Evolutionary conservation across 2,329 filamentous ascomycete species (phyloP).

Genomic region (Teratosphaeria nubilosa): DNA sequence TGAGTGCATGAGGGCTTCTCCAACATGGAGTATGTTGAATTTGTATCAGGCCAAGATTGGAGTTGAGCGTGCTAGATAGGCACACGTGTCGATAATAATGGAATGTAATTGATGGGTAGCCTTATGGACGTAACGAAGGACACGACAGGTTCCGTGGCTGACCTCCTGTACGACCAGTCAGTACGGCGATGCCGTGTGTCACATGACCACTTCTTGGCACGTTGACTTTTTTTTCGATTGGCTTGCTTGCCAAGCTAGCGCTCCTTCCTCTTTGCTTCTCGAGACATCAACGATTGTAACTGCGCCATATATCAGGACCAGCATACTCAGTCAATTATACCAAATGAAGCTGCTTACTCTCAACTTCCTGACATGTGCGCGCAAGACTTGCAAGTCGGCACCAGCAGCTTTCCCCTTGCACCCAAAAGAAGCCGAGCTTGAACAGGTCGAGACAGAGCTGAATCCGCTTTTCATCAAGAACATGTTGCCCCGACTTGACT

Average conservation of each 20-base stretch:
- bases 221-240: background rate
- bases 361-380: slow-evolving; percentile 93
- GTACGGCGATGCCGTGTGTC: background rate
- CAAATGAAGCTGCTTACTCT: slow-evolving; percentile 88
- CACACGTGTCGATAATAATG: background rate
- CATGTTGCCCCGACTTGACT: slow-evolving; percentile 78
- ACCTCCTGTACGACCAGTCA: background rate
- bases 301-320: background rate
- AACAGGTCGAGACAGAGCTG: slow-evolving; percentile 69
- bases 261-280: background rate
- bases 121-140: background rate
- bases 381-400: slow-evolving; percentile 84
- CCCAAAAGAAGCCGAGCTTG: slow-evolving; percentile 83
- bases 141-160: background rate
- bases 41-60: background rate
- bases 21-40: background rate
- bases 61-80: background rate
- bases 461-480: slow-evolving; percentile 75
- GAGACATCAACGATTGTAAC: background rate
- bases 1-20: background rate
- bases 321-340: background rate
- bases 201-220: background rate
- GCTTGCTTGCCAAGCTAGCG: background rate
- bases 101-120: background rate
- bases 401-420: slow-evolving; percentile 79